Conservation (phyloP, 2,329 filamentous ascomycete genomes). For the Didymella lethalis region DNA sequence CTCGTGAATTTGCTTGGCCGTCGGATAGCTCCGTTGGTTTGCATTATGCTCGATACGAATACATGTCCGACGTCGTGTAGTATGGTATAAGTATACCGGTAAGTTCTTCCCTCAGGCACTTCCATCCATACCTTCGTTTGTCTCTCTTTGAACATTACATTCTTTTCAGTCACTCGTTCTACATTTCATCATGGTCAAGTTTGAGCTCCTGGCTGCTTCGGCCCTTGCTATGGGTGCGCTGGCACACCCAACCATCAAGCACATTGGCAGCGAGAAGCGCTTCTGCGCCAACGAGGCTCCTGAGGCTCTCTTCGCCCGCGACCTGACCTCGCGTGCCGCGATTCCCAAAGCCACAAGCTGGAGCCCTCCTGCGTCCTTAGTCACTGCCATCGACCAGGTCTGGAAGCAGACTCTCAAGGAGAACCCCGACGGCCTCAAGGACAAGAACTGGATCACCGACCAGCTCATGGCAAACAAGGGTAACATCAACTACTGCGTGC, state of each 20-base stretch:
- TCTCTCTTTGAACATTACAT: constrained; percentile 9
- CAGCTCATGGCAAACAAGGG: constrained; percentile 42
- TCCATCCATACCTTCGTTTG: neutral
- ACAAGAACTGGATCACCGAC: constrained; percentile 45
- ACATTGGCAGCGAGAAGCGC: constrained; percentile 30
- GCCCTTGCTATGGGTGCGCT: constrained; percentile 30
- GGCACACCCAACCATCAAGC: constrained; percentile 37
- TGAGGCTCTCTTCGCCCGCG: constrained; percentile 24
- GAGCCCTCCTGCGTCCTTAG: constrained; percentile 13
- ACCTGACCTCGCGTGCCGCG: constrained; percentile 24
- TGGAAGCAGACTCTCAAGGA: constrained; percentile 38
- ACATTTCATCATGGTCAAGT: constrained; percentile 28
- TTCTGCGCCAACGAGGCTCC: constrained; percentile 30
- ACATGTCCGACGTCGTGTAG: neutral
- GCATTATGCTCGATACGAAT: neutral
- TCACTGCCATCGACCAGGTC: constrained; percentile 35
- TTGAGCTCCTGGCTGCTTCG: constrained; percentile 28
- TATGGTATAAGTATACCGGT: neutral
- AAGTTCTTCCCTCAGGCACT: neutral
- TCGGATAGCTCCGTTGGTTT: neutral
- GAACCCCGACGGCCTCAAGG: constrained; percentile 33
- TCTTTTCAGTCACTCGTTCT: constrained; percentile 16
- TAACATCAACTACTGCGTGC: constrained; percentile 54
- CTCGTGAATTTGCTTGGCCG: neutral
- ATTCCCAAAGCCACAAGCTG: constrained; percentile 17